Base-by-base conservation (phyloP, 345 rosid species). In the Pistacia vera region DNA sequence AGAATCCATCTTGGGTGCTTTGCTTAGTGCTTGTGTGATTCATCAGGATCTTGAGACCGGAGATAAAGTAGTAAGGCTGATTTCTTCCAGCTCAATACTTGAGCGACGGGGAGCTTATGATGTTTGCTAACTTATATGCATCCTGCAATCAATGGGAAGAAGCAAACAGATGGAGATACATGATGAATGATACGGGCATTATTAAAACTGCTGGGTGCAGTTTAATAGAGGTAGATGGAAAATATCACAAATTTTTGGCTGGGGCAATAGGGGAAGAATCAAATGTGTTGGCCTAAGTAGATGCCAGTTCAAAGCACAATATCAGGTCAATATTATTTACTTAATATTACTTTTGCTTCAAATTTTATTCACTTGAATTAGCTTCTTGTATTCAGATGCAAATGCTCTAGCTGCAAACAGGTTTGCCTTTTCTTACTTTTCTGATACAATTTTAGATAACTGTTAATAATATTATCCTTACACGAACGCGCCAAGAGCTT, bases 91-190 rank as follows among this genome's bases (percentile, higher is more conserved):
- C 68, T 51, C n/a, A 20, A 8, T 59, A 16, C 54, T 44, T 74
- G n/a, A 73, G 84, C 38, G 84, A 81, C 52, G 84, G 81, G 13
- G 76, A 81, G 69, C 48, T 77, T 5, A 77, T 81, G 78, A 77
- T 81, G 78, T 77, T 77, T 66, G 41, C 75, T 0, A 74, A 77
- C 58, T 68, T 81, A 18, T 77, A 77, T 36, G 81, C 81, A 52
- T 36, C 75, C 2, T 81, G 81, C 68, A 48, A 68, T 38, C 63
- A 70, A n/a, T 73, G 80, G 78, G 80, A 77, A 49, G 83, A 81
- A 68, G 80, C 76, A 17, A 78, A 49, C 48, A 48, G 16, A 61
- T 62, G 68, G 68, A 63, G 69, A 73, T 36, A 49, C 78, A 65
- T 65, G 81, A 77, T 59, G 81, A 65, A 74, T 51, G 78, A 58